These are phyloP conservation scores for Ustilago cynodontis DNA, from an alignment of 1,284 basidiomycete species.

Conservation along the genomic window DNA sequence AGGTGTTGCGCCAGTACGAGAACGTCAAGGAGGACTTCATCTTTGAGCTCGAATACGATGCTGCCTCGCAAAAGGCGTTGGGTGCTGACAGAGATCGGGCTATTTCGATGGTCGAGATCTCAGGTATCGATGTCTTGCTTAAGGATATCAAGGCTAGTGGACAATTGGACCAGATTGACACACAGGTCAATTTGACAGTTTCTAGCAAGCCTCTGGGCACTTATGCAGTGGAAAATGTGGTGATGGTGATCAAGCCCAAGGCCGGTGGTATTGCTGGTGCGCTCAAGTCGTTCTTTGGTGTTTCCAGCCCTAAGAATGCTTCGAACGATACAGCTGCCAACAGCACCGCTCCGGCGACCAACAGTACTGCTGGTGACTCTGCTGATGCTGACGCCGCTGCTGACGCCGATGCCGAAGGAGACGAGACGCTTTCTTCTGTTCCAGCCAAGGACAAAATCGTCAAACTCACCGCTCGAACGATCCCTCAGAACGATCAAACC, in stretches of 20 bases:
- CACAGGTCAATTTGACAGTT: slow-evolving; percentile 62
- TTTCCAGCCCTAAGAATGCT: slow-evolving; percentile 42
- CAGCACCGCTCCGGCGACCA: slow-evolving; percentile 24
- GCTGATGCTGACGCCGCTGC: slow-evolving; percentile 14
- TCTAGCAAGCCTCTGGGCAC: slow-evolving; percentile 59
- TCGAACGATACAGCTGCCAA: slow-evolving; percentile 34
- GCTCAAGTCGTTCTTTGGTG: slow-evolving; percentile 63
- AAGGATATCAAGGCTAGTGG: slow-evolving; percentile 53
- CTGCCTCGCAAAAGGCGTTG: slow-evolving; percentile 39
- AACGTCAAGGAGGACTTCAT: slow-evolving; percentile 58
- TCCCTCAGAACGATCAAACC: slow-evolving; percentile 39
- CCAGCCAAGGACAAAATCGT: slow-evolving; percentile 50
- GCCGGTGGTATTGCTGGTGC: slow-evolving; percentile 60
- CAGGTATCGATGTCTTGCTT: slow-evolving; percentile 56
- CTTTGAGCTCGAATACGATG: slow-evolving; percentile 59
- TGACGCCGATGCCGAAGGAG: slow-evolving; percentile 16
- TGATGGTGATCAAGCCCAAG: slow-evolving; percentile 63
- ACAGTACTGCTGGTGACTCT: slow-evolving; percentile 11
- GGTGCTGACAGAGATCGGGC: slow-evolving; percentile 27
- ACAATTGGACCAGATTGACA: slow-evolving; percentile 62
- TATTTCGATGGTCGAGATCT: slow-evolving; percentile 55
- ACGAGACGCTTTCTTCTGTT: slow-evolving; percentile 35
- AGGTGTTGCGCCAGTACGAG: slow-evolving; percentile 45
- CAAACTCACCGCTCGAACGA: slow-evolving; percentile 48
- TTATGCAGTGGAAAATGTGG: slow-evolving; percentile 55